Percentiles rank a stretch among this genome's conserved stretches.
Evolutionary conservation across 371 early-diverging fungal species (phyloP).

Genomic region (Blastocladiella emersonii): DNA sequence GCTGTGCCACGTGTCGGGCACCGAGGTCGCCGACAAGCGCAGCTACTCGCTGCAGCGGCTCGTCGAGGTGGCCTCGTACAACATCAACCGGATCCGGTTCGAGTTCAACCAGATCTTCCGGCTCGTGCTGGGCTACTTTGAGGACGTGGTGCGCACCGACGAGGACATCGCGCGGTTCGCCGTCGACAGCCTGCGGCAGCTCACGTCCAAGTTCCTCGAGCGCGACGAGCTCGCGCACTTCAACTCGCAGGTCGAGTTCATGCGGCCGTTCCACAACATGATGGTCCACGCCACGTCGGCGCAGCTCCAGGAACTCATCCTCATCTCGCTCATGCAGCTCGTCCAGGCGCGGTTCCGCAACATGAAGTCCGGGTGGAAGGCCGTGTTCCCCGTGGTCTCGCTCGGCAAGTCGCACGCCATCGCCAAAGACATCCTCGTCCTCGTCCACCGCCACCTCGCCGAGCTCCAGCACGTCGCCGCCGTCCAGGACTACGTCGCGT

Average conservation of each 20-base stretch:
- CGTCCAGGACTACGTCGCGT: neutral
- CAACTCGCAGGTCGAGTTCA: constrained; percentile 49
- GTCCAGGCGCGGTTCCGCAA: constrained; percentile 26
- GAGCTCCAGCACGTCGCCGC: neutral
- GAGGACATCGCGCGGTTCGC: constrained; percentile 43
- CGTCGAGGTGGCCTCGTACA: constrained; percentile 44
- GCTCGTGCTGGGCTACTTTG: constrained; percentile 49
- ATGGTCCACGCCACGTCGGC: constrained; percentile 37
- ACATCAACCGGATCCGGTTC: constrained; percentile 33
- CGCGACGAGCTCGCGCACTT: constrained; percentile 57
- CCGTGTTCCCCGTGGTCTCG: constrained; percentile 44
- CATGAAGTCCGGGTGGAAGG: constrained; percentile 56
- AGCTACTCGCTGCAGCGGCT: constrained; percentile 34
- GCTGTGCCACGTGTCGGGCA: constrained; percentile 29
- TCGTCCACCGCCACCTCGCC: neutral
- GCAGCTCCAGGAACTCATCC: constrained; percentile 43
- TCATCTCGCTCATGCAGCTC: constrained; percentile 27
- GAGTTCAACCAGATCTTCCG: constrained; percentile 62
- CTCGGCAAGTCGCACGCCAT: neutral
- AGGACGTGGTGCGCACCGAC: constrained; percentile 40
- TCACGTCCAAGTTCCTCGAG: constrained; percentile 55
- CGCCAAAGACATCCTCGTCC: neutral
- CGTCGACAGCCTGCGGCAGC: constrained; percentile 53
- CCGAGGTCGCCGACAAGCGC: constrained; percentile 30
- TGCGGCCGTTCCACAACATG: constrained; percentile 54